Evolutionary conservation across 2,329 filamentous ascomycete species (phyloP), one percentile per base, ranked within the genome.

Genomic region (Dactylellina haptotyla): DNA sequence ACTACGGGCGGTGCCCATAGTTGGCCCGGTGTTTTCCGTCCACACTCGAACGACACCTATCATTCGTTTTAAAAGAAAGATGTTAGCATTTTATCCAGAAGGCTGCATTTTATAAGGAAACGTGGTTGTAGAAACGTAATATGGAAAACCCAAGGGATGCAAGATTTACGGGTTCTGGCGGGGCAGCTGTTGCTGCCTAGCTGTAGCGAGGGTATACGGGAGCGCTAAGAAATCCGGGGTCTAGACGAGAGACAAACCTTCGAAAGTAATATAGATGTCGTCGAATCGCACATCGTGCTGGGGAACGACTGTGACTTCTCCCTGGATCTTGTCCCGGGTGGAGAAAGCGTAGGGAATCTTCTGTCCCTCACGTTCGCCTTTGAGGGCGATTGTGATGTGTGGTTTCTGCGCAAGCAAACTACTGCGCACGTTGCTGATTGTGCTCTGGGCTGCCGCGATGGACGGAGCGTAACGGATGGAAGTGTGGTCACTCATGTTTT

Each of bases 321-420:
- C 87, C 63, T 87, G 82, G 61, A 88, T 84, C 53, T 81, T 82
- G 76, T 88, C 87, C 76, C 85, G 81, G 5, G 86, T 88, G 1
- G 86, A 87, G 61, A 75, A 78, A 23, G 75, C 51, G 45, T 75
- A 75, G 25, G 73, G 67, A 32, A 64, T 43, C 9, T 41, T 51
- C 20, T 65, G 65, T 23, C 58, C 56, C 6, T 76, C 54, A 12
- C 45, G 23, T 41, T 78, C 77, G 14, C 75, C 76, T 25, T 77
- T 67, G 43, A 78, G 69, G 12, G 37, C 59, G 63, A 78, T 77
- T 14, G 73, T 75, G 46, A 72, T 65, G 67, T 72, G 67, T 16
- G 67, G 67, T 39, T 72, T 72, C 34, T 72, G 67, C 10, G 67
- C 45, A 14, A 72, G 59, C 20, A 72, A 20, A 10, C 25, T 26